These are phyloP conservation scores for Linnemannia exigua DNA, from an alignment of 192 early-diverging fungal species.

Conservation along the genomic window DNA sequence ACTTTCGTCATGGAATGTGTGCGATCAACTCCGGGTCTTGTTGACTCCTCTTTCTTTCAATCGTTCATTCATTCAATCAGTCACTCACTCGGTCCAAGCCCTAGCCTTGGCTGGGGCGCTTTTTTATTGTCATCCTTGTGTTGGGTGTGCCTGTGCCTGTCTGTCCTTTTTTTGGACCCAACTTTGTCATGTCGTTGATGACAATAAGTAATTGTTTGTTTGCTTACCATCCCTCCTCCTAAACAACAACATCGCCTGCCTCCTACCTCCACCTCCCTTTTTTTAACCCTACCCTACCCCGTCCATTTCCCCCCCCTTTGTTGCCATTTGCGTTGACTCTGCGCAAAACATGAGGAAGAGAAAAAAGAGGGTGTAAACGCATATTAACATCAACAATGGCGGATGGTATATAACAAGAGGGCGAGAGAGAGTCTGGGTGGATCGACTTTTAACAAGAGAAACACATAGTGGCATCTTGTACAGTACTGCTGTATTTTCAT, in stretches of 20 bases:
- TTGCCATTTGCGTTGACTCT: not conserved
- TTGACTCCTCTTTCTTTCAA: not conserved
- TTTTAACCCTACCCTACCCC: conserved; percentile 1
- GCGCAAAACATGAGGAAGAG: not conserved
- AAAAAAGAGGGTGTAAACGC: not conserved
- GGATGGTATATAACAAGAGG: not conserved
- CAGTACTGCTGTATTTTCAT: not conserved
- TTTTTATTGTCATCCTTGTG: not conserved
- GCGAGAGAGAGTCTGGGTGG: not conserved
- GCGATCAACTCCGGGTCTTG: not conserved
- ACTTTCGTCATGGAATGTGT: conserved; percentile 12
- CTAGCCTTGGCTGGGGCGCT: not conserved
- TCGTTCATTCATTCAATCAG: no score
- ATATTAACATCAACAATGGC: not conserved
- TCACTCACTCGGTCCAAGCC: not conserved
- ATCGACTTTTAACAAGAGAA: not conserved
- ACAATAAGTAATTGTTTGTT: not conserved
- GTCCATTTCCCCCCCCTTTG: not conserved
- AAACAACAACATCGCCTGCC: not conserved
- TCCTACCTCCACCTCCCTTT: not conserved
- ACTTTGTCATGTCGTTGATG: not conserved
- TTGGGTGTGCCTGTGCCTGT: not conserved
- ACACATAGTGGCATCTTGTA: not conserved
- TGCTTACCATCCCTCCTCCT: not conserved
- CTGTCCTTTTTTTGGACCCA: not conserved